Evolutionary conservation across 305 asterid species (phyloP).

Genomic region (Fraxinus sp.): DNA sequence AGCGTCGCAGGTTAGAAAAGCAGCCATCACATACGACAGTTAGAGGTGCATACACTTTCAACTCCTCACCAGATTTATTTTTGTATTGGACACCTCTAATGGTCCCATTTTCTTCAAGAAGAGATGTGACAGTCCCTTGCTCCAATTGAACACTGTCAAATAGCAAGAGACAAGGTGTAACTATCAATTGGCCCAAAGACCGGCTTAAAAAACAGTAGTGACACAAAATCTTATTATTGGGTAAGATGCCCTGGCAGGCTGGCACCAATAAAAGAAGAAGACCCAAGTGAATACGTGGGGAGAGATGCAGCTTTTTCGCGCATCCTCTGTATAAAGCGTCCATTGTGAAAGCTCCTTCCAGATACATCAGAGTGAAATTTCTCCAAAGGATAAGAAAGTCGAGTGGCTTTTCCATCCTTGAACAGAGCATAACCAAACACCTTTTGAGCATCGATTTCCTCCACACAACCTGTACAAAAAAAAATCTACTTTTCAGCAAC

Average conservation of each 20-base stretch:
- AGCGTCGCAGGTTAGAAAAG: slow-evolving; percentile 37
- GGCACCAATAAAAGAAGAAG: neutral
- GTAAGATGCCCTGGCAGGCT: neutral
- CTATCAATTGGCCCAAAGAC: neutral
- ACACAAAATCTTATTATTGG: neutral
- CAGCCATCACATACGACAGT: slow-evolving; percentile 46
- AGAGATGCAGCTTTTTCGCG: slow-evolving; percentile 36
- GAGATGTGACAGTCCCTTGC: slow-evolving; percentile 40
- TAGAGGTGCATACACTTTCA: slow-evolving; percentile 31
- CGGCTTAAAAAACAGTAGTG: neutral
- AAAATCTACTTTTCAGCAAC: neutral
- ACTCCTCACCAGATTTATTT: slow-evolving; percentile 30
- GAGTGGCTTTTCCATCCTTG: slow-evolving; percentile 35
- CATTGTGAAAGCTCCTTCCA: slow-evolving; percentile 45
- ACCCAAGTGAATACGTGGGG: slow-evolving; percentile 21
- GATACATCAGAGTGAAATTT: slow-evolving; percentile 35
- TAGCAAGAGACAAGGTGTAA: neutral
- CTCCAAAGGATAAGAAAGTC: slow-evolving; percentile 33
- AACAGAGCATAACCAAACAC: slow-evolving; percentile 42
- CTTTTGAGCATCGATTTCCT: slow-evolving; percentile 38
- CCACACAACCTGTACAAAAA: slow-evolving; percentile 30
- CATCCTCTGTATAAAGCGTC: slow-evolving; percentile 42
- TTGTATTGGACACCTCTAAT: slow-evolving; percentile 40
- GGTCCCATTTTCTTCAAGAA: slow-evolving; percentile 36
- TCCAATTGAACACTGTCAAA: slow-evolving; percentile 34